Percentiles rank a stretch among this genome's conserved stretches.
phyloP scores from a whole-genome alignment of 768 basidiomycete genomes.

The Lepiota venenata region DNA sequence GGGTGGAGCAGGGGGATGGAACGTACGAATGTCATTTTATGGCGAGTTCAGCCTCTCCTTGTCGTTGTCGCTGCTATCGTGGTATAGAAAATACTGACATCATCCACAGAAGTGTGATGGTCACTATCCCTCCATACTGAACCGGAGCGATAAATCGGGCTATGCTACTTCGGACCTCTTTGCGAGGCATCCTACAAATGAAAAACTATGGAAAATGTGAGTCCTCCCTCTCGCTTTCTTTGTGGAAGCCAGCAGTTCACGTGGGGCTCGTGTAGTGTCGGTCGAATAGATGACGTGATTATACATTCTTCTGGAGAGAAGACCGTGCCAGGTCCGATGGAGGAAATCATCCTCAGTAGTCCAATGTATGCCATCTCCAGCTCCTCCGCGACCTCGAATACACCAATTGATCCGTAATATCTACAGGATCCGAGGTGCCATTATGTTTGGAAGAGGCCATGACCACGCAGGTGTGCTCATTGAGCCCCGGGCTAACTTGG shows the following conservation, averaged over 20 bases:
- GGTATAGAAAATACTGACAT: background rate
- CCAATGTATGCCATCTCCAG: constrained; percentile 19
- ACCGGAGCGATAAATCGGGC: constrained; percentile 31
- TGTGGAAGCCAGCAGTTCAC: too few relatives aligned
- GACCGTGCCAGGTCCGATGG: constrained; percentile 33
- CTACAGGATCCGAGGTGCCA: constrained; percentile 23
- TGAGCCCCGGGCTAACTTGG: constrained; percentile 22
- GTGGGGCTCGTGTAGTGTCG: constrained; percentile 24
- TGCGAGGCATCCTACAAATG: constrained; percentile 38
- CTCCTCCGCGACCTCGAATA: background rate
- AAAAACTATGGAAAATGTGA: constrained; percentile 41
- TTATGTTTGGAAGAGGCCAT: constrained; percentile 42
- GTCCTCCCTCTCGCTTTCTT: background rate
- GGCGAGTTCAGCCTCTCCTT: constrained; percentile 17
- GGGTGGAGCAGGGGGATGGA: constrained; percentile 34
- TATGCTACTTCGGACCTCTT: constrained; percentile 44
- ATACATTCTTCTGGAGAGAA: constrained; percentile 34
- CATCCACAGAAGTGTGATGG: constrained; percentile 23
- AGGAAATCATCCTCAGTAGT: constrained; percentile 22
- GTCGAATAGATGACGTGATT: constrained; percentile 37
- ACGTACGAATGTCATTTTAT: constrained; percentile 35
- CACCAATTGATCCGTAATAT: background rate
- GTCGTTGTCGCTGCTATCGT: background rate
- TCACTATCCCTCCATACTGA: constrained; percentile 34
- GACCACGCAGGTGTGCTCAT: constrained; percentile 31